Evolutionary conservation across 352 stramenopile genomes (phyloP), one percentile per base, ranked within the genome.

Genomic region (Globisporangium barbulae): DNA sequence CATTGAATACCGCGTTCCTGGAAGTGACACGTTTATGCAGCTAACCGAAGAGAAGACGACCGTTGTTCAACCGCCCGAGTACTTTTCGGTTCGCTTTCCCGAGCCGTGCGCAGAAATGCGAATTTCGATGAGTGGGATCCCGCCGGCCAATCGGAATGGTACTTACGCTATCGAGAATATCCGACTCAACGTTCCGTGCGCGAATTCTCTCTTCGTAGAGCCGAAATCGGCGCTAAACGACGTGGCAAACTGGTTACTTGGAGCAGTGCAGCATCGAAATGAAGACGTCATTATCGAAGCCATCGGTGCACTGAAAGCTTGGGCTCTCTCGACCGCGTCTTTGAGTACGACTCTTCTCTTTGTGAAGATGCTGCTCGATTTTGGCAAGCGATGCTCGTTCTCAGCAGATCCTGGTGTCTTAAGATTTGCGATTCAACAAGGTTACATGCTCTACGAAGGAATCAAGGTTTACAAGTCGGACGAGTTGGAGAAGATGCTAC

Each of bases 251-350:
- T 94, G 85, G 85, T 62, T 94, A 5, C 54, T 90, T 41, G 74
- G 73, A 5, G 79, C 83, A 3, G 58, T 90, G 12, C 44, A 68
- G 13, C 68, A 75, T 61, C 39, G 17, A 21, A 79, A 88, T 61
- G 75, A 91, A 65, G 72, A 81, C 30, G 61, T 94, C 42, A 72
- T 67, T 6, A 52, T 86, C 19, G 78, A 96, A 71, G 85, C 84
- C 2, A 84, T 93, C 53, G 61, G 70, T 0, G 79, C 81, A 35
- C 48, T 96, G 12, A 74, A 76, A 17, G 72, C 78, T 0, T 96
- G 88, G 88, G 82, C 82, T 21, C 63, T 96, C n/a, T 74, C 88
- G 19, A 94, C 88, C 0, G 83, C 83, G 7, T 92, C 85, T n/a
- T 73, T 96, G 31, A 73, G 76, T 44, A 77, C 79, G 10, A 81